Base-by-base conservation (phyloP, 2,329 filamentous ascomycete genomes). In the Eurotiales sp. region DNA sequence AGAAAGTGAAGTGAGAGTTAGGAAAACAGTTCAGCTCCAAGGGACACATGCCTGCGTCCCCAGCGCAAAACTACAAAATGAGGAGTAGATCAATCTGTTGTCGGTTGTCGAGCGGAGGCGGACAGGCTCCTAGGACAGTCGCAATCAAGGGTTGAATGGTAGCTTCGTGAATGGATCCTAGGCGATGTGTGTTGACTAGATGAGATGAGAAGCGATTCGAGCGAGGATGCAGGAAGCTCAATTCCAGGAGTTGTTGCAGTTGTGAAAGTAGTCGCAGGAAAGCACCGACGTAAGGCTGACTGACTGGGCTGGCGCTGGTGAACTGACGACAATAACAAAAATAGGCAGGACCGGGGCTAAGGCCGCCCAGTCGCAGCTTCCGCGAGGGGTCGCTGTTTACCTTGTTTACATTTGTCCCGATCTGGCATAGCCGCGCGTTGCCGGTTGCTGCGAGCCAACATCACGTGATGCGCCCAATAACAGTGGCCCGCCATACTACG, bases 321-420 rank as follows among this genome's bases (percentile, higher is more conserved):
- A 43, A 36, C 23, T 30, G 21, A 44, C 32, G 30, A 36, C 21
- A 21, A 36, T 21, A 43, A 46, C 36, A 52, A 46, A 42, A 47
- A 23, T 27, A 52, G 25, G 22, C 25, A 36, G 45, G 37, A 25
- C 45, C 40, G 25, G 50, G 25, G 25, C 39, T 27, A 43, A n/a
- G 14, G 22, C 41, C 30, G 41, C 29, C 36, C 15, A 46, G 51
- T 53, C 46, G 51, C 42, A 32, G 23, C 23, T 51, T 46, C 41
- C 51, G 59, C 54, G 50, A 56, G 51, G 51, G 51, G 51, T 45
- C 39, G 37, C 27, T 43, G 46, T 45, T 39, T 45, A 17, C 32
- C 32, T 53, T 53, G 56, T 64, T 66, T 70, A 71, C 68, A 71
- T 70, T 70, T 70, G 65, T 71, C 68, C 64, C 56, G 50, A 68